phyloP scores from a whole-genome alignment of 164 flowering plant species.

The Warburgia ugandensis region DNA sequence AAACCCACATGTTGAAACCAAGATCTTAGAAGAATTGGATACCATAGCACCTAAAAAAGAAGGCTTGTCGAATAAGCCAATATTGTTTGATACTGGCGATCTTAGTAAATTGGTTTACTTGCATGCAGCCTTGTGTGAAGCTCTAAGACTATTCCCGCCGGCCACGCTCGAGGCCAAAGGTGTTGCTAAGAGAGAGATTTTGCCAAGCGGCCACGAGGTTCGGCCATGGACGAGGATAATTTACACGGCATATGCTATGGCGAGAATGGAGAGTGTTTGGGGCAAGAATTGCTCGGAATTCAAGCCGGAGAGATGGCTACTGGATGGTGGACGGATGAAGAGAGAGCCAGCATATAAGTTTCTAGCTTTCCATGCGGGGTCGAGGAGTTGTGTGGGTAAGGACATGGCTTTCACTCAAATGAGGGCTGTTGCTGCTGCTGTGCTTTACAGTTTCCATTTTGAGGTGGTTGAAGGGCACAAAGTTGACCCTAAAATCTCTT shows the following conservation, averaged over 20 bases:
- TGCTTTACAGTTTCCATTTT: constrained; percentile 23
- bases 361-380: constrained; percentile 36
- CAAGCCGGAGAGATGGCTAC: constrained; percentile 53
- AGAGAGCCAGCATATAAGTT: constrained; percentile 29
- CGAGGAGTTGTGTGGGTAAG: constrained; percentile 42
- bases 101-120: constrained; percentile 22
- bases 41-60: neutral
- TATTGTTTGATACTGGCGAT: constrained; percentile 11
- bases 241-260: constrained; percentile 25
- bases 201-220: constrained; percentile 35
- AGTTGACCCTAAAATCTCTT: constrained; percentile 17
- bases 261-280: constrained; percentile 37
- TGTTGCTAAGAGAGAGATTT: constrained; percentile 15
- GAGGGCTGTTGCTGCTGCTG: constrained; percentile 29
- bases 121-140: constrained; percentile 37
- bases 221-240: constrained; percentile 17
- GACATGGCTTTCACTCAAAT: constrained; percentile 29
- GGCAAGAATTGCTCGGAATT: constrained; percentile 47
- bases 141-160: constrained; percentile 42
- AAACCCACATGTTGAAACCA: constrained; percentile 23
- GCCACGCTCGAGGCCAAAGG: constrained; percentile 30
- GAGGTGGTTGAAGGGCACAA: constrained; percentile 24
- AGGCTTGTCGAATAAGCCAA: neutral
- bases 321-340: constrained; percentile 11
- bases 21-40: constrained; percentile 20